Percentiles rank a stretch among this genome's conserved stretches.
phyloP scores from a whole-genome alignment of 2,329 filamentous ascomycete genomes.

The Leptographium lundbergii region DNA sequence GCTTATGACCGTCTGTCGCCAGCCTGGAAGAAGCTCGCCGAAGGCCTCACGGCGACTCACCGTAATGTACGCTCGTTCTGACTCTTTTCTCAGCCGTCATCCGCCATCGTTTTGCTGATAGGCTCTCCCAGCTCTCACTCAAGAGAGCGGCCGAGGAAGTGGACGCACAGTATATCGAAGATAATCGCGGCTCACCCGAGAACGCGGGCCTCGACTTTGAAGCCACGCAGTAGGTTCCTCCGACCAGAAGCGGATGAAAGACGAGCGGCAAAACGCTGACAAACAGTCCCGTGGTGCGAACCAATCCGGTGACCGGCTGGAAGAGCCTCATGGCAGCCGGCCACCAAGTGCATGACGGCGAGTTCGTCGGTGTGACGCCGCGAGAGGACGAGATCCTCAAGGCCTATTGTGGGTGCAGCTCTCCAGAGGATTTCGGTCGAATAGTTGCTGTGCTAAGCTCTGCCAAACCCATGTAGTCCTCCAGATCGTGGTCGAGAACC shows the following conservation, averaged over 20 bases:
- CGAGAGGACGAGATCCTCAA: constrained; percentile 23
- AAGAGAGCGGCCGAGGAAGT: background rate
- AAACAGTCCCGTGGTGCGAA: constrained; percentile 37
- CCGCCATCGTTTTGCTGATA: no score
- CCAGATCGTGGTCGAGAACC: constrained; percentile 29
- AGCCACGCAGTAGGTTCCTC: constrained; percentile 27
- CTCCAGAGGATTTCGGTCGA: constrained; percentile 11
- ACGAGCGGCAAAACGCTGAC: background rate
- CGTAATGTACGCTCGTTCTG: background rate
- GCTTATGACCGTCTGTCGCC: constrained; percentile 34
- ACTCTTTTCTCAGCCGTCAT: no score
- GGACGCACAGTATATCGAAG: constrained; percentile 30
- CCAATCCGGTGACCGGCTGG: constrained; percentile 53
- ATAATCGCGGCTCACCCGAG: constrained; percentile 36
- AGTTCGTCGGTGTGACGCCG: constrained; percentile 29
- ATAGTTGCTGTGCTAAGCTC: no score
- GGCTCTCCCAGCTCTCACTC: background rate
- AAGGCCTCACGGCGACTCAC: constrained; percentile 26
- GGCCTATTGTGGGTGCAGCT: constrained; percentile 12
- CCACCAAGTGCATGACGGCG: constrained; percentile 21
- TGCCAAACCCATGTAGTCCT: constrained; percentile 22
- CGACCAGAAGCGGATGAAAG: background rate
- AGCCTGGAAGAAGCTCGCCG: constrained; percentile 33
- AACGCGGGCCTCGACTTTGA: constrained; percentile 38
- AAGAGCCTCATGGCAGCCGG: constrained; percentile 38